Conservation (phyloP, 176 grass and related monocot genomes). For the Eleusine coracana region DNA sequence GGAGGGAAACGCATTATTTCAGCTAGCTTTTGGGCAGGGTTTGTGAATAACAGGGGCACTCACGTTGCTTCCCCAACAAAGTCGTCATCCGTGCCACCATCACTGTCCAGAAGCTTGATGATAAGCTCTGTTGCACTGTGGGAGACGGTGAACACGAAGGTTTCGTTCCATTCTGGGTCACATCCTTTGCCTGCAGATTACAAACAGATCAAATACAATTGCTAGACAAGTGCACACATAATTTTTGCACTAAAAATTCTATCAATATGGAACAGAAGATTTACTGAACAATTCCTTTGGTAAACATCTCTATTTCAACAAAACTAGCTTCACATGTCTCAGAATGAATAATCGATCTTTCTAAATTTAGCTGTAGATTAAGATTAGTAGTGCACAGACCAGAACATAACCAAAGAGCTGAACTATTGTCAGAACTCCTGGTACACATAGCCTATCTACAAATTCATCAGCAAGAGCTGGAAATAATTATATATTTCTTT, state of each 20-base stretch:
- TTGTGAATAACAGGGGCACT: slow-evolving; percentile 25
- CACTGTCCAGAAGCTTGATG: slow-evolving; percentile 81
- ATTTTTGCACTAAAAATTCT: too few species aligned
- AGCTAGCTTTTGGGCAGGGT: not conserved
- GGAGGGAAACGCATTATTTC: not conserved
- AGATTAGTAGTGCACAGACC: not conserved
- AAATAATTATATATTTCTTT: not conserved
- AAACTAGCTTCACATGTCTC: not conserved
- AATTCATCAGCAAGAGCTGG: not conserved
- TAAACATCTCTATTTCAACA: not conserved
- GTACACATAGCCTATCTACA: not conserved
- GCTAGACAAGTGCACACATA: not conserved
- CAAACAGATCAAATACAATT: not conserved
- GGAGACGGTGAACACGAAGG: slow-evolving; percentile 73
- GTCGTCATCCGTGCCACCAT: slow-evolving; percentile 63
- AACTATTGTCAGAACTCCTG: not conserved
- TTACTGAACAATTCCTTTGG: not conserved
- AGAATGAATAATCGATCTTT: too few species aligned
- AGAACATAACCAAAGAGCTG: not conserved
- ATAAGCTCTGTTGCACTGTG: slow-evolving; percentile 49
- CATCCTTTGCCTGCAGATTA: slow-evolving; percentile 60
- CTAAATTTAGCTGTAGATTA: not conserved
- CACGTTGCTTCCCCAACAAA: slow-evolving; percentile 76
- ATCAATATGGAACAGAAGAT: too few species aligned
- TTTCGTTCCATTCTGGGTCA: slow-evolving; percentile 86